Conservation (phyloP, 169 alveolate genomes). For the Plasmodium gaboni region DNA sequence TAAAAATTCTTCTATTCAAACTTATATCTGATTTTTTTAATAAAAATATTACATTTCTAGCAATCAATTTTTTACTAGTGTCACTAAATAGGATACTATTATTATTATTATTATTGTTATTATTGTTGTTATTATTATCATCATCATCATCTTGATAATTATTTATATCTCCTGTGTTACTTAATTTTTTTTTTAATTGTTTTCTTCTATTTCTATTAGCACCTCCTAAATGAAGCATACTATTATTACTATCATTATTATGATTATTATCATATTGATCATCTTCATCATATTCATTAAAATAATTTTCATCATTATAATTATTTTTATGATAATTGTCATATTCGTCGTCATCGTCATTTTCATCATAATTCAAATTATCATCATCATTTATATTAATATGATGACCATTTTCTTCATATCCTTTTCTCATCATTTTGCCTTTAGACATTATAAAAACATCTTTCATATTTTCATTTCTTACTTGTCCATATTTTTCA, state of each 20-base stretch:
- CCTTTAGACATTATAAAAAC: background rate
- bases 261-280: background rate
- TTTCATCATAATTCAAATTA: too few species aligned
- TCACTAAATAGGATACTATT: constrained; percentile 26
- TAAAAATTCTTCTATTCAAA: constrained; percentile 44
- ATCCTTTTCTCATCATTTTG: too few species aligned
- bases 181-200: background rate
- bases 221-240: background rate
- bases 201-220: background rate
- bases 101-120: background rate
- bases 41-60: constrained; percentile 42
- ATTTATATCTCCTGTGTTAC: background rate
- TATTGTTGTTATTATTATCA: background rate
- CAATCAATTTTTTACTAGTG: constrained; percentile 39
- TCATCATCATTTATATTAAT: background rate
- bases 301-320: background rate
- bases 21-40: constrained; percentile 47
- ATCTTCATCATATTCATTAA: background rate
- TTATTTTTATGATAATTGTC: background rate
- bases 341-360: too few species aligned
- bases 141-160: too few species aligned
- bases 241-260: background rate
- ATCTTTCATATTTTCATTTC: background rate
- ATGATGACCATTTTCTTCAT: too few species aligned
- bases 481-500: background rate